These are phyloP conservation scores for Penicillium psychrofluorescens DNA, from an alignment of 495 filamentous ascomycete genomes.

Conservation along the genomic window DNA sequence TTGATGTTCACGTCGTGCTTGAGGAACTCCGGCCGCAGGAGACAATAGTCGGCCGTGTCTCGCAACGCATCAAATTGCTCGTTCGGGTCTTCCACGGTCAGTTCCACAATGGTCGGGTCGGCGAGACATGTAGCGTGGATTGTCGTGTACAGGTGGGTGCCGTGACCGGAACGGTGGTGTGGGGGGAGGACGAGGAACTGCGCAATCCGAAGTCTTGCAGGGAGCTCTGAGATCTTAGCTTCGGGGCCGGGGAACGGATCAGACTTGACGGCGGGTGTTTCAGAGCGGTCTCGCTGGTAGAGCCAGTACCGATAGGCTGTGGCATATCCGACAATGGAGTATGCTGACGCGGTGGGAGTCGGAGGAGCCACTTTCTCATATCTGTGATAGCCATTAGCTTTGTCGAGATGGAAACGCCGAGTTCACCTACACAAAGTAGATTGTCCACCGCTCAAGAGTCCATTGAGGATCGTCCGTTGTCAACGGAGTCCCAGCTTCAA, in stretches of 20 bases:
- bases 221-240: conserved; percentile 41
- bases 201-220: conserved; percentile 74
- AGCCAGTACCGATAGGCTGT: conserved; percentile 77
- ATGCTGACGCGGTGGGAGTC: conserved; percentile 44
- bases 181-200: conserved; percentile 92
- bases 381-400: conserved; percentile 19
- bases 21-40: conserved; percentile 45
- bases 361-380: conserved; percentile 58
- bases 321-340: conserved; percentile 76
- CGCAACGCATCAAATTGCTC: conserved; percentile 89
- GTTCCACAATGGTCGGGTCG: conserved; percentile 59
- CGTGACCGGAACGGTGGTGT: conserved; percentile 73
- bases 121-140: conserved; percentile 61
- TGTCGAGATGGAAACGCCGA: neutral
- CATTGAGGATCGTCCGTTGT: conserved; percentile 66
- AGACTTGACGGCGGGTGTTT: conserved; percentile 23
- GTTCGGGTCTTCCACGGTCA: conserved; percentile 94
- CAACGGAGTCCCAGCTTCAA: conserved; percentile 77
- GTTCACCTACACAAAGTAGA: conserved; percentile 63
- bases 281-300: conserved; percentile 23
- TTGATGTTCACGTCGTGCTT: conserved; percentile 39
- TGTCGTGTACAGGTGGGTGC: conserved; percentile 69
- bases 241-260: conserved; percentile 36
- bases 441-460: conserved; percentile 73
- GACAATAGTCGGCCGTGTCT: conserved; percentile 71